These are phyloP conservation scores for Cardiospermum halicacabum DNA, from an alignment of 345 rosid genomes.

Conservation along the genomic window DNA sequence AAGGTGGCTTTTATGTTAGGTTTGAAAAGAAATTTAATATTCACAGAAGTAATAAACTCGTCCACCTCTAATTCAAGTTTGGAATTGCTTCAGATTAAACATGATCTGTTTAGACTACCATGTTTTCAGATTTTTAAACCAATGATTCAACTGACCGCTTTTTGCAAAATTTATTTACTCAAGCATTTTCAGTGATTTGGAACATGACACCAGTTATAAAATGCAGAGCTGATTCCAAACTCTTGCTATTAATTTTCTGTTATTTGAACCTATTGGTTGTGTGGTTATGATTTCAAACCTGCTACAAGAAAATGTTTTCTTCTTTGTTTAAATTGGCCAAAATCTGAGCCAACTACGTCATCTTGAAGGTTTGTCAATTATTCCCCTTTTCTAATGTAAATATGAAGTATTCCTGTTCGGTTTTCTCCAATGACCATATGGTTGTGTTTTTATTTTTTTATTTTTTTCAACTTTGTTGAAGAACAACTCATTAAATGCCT, in stretches of 20 bases:
- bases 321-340: background rate
- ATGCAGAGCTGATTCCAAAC: background rate
- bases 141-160: conserved; percentile 15
- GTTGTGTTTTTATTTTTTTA: background rate
- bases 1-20: conserved; percentile 22
- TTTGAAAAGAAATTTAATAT: background rate
- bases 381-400: too few relatives aligned
- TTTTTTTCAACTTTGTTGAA: conserved; percentile 9
- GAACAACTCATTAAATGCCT: conserved; percentile 13
- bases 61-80: conserved; percentile 14
- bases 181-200: background rate
- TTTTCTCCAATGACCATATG: conserved; percentile 1
- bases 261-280: background rate
- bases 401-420: background rate
- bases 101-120: conserved; percentile 15
- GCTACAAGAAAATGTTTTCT: background rate
- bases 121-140: conserved; percentile 13
- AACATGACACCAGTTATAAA: background rate
- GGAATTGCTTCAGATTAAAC: conserved; percentile 10
- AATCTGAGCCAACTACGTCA: background rate
- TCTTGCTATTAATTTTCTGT: background rate
- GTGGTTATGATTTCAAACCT: background rate
- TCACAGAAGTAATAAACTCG: background rate
- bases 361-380: background rate
- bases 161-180: background rate